Evolutionary conservation across 2,329 filamentous ascomycete genomes (phyloP).

Genomic region (Xylariaceae sp.): DNA sequence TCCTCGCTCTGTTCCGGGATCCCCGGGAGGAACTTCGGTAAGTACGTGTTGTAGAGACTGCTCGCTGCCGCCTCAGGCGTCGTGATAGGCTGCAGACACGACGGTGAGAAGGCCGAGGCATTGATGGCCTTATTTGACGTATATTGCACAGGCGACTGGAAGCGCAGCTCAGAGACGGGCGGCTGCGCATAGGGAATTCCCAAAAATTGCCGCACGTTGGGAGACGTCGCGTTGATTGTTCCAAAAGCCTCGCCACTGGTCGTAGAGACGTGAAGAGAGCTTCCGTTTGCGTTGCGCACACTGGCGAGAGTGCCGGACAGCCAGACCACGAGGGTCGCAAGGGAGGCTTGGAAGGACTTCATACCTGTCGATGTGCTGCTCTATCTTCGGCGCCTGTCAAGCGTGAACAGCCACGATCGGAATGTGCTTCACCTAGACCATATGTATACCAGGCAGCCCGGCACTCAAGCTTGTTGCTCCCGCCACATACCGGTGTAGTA

Average conservation of each 20-base stretch:
- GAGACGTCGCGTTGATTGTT: conserved; percentile 2
- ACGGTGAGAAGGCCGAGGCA: conserved; percentile 3
- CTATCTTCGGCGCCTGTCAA: too few relatives aligned
- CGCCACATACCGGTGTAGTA: too few relatives aligned
- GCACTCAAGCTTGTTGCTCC: too few relatives aligned
- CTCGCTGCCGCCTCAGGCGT: background rate
- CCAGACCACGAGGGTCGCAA: too few relatives aligned
- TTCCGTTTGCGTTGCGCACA: background rate
- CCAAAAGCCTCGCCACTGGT: background rate
- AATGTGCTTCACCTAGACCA: too few relatives aligned
- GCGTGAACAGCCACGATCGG: too few relatives aligned
- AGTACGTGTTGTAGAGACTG: conserved; percentile 1
- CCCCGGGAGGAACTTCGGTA: conserved; percentile 4
- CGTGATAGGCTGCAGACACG: conserved; percentile 6
- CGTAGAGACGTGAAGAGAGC: background rate
- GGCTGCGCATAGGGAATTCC: conserved; percentile 15
- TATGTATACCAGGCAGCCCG: too few relatives aligned
- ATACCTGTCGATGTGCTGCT: too few relatives aligned
- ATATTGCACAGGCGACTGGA: conserved; percentile 6
- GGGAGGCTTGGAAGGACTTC: too few relatives aligned
- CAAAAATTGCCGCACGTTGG: conserved; percentile 7
- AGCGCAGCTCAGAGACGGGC: conserved; percentile 10
- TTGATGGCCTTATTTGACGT: background rate
- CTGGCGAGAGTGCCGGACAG: background rate
- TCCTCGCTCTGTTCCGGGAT: conserved; percentile 10